Evolutionary conservation across 2,329 filamentous ascomycete genomes (phyloP).

Genomic region (Chrysoporthe puriensis): DNA sequence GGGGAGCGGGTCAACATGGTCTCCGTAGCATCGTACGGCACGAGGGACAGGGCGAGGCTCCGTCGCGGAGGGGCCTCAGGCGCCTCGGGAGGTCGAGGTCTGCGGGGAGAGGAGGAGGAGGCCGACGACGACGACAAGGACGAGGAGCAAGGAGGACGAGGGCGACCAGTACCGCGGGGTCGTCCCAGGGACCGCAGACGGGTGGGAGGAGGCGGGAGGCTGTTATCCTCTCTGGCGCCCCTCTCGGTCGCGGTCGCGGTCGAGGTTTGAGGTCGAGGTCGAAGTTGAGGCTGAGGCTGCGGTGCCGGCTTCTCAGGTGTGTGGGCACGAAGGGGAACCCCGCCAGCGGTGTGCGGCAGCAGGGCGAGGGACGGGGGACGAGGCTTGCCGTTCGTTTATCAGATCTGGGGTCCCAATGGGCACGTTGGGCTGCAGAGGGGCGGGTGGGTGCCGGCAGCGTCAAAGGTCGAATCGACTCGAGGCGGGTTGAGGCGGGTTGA

Average conservation of each 20-base stretch:
- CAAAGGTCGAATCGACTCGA: too few relatives aligned
- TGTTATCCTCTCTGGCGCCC: background rate
- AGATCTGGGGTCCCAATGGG: background rate
- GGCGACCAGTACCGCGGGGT: background rate
- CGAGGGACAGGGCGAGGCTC: slow-evolving; percentile 1
- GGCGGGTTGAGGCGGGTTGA: background rate
- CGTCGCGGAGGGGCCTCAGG: slow-evolving; percentile 35
- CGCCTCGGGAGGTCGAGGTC: background rate
- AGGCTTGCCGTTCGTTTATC: too few relatives aligned
- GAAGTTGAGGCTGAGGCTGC: too few relatives aligned
- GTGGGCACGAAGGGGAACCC: too few relatives aligned
- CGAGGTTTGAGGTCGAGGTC: background rate
- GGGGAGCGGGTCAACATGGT: slow-evolving; percentile 65
- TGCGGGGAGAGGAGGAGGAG: background rate
- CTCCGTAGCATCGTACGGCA: slow-evolving; percentile 46
- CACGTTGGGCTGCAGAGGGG: too few relatives aligned
- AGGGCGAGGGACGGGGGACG: background rate
- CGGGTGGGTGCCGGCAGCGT: background rate
- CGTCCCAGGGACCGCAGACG: background rate
- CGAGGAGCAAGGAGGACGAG: too few relatives aligned
- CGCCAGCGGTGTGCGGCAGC: background rate
- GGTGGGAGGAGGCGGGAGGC: background rate
- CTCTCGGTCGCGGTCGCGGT: background rate
- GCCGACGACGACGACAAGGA: too few relatives aligned
- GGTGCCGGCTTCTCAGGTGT: background rate